A percentile compares a stretch with the other conserved stretches of the same genome.
Evolutionary conservation across 2,329 filamentous ascomycete genomes (phyloP).

Genomic region (Ramichloridium luteum): DNA sequence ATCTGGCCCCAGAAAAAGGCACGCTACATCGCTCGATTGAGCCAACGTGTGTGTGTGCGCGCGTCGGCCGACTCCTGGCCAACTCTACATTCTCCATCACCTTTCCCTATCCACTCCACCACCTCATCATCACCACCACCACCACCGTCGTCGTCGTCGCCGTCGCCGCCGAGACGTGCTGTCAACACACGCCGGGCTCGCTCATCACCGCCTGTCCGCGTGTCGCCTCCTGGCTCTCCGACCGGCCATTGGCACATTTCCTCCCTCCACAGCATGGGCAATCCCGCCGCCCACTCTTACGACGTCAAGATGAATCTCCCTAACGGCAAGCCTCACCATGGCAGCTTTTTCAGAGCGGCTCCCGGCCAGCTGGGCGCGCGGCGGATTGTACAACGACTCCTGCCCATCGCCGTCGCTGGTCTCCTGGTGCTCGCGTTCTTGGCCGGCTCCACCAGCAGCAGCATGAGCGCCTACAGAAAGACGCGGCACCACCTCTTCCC

Average conservation of each 20-base stretch:
- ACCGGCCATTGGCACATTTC: not conserved
- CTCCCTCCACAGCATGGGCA: not conserved
- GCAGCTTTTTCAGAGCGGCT: slow-evolving; percentile 1
- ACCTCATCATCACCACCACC: not conserved
- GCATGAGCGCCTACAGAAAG: not conserved
- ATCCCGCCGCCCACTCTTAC: not conserved
- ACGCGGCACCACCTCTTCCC: slow-evolving; percentile 29
- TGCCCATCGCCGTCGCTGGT: slow-evolving; percentile 36
- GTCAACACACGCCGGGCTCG: not conserved
- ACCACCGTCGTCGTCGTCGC: slow-evolving; percentile 1
- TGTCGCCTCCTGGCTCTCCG: too few relatives aligned
- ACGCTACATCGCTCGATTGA: too few relatives aligned
- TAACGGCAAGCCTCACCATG: not conserved
- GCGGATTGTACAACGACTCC: slow-evolving; percentile 30
- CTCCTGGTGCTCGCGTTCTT: slow-evolving; percentile 37
- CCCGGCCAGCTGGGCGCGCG: not conserved
- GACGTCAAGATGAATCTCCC: slow-evolving; percentile 1
- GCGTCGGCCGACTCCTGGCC: too few relatives aligned
- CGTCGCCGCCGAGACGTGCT: not conserved
- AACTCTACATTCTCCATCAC: too few relatives aligned
- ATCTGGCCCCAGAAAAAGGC: too few relatives aligned
- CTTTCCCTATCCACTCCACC: not conserved
- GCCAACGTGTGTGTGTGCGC: too few relatives aligned
- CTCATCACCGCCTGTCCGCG: too few relatives aligned
- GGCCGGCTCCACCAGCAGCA: slow-evolving; percentile 15